Evolutionary conservation across 345 rosid genomes (phyloP).

Genomic region (Stellera chamaejasme): DNA sequence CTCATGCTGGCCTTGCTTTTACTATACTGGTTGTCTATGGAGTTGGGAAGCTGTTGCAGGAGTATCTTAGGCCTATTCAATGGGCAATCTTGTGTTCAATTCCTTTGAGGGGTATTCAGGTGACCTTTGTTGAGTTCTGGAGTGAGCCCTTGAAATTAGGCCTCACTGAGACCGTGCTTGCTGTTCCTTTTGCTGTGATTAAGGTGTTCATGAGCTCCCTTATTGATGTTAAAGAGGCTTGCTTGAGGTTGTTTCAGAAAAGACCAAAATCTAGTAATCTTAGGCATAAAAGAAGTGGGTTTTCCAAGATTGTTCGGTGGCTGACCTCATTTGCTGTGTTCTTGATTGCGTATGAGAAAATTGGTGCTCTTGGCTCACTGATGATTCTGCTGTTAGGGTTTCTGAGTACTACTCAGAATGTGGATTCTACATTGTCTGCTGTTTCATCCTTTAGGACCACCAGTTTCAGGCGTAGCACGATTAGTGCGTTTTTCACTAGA

Average conservation of each 20-base stretch:
- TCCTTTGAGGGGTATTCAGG: slow-evolving; percentile 81
- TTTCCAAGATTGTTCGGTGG: slow-evolving; percentile 67
- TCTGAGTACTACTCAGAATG: slow-evolving; percentile 30
- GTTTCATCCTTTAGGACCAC: slow-evolving; percentile 55
- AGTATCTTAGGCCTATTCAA: slow-evolving; percentile 79
- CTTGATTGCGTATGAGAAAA: slow-evolving; percentile 67
- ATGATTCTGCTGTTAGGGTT: slow-evolving; percentile 58
- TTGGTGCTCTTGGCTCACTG: slow-evolving; percentile 63
- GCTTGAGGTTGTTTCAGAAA: slow-evolving; percentile 44
- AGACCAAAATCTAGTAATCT: slow-evolving; percentile 33
- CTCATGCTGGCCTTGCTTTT: slow-evolving; percentile 88
- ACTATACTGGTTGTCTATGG: slow-evolving; percentile 55
- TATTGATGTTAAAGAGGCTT: slow-evolving; percentile 60
- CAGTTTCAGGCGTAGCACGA: slow-evolving; percentile 50
- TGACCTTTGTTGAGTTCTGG: slow-evolving; percentile 86
- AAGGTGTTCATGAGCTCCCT: slow-evolving; percentile 66
- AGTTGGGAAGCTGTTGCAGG: slow-evolving; percentile 68
- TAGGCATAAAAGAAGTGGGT: slow-evolving; percentile 42
- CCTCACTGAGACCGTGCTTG: slow-evolving; percentile 84
- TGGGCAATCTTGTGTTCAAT: slow-evolving; percentile 96
- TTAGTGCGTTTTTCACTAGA: slow-evolving; percentile 70
- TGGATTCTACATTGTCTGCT: slow-evolving; percentile 58
- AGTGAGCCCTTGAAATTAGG: slow-evolving; percentile 68
- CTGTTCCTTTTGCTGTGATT: slow-evolving; percentile 69
- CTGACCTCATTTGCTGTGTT: slow-evolving; percentile 71